These are phyloP conservation scores for Iberis amara DNA, from an alignment of 441 rosid species.

Conservation along the genomic window DNA sequence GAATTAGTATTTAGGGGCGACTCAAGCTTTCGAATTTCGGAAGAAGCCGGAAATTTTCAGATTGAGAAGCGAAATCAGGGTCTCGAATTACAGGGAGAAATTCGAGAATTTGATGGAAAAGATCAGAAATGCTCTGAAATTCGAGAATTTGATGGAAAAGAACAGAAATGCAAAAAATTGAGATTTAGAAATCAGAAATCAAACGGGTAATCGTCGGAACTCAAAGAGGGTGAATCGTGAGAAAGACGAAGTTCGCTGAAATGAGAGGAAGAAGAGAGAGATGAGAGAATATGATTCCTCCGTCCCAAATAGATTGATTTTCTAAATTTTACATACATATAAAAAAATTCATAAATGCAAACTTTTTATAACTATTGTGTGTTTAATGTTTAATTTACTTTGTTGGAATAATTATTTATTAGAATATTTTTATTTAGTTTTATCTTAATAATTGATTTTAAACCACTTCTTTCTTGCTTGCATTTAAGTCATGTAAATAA, in stretches of 20 bases:
- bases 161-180: conserved; percentile 3
- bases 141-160: too few relatives aligned
- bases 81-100: background rate
- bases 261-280: conserved; percentile 17
- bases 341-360: too few relatives aligned
- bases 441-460: too few relatives aligned
- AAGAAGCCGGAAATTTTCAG: background rate
- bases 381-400: too few relatives aligned
- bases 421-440: too few relatives aligned
- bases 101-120: background rate
- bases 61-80: conserved; percentile 9
- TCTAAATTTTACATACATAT: too few relatives aligned
- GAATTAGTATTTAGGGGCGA: background rate
- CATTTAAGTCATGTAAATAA: too few relatives aligned
- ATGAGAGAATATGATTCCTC: background rate
- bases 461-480: too few relatives aligned
- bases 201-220: background rate
- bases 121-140: too few relatives aligned
- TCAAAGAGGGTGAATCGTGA: conserved; percentile 8
- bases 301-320: too few relatives aligned
- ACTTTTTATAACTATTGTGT: too few relatives aligned
- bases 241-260: conserved; percentile 20
- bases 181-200: background rate
- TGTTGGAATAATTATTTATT: too few relatives aligned
- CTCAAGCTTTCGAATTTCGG: conserved; percentile 20